These are phyloP conservation scores for Pseudozyma sp. DNA, from an alignment of 1,284 basidiomycete species.

Conservation along the genomic window DNA sequence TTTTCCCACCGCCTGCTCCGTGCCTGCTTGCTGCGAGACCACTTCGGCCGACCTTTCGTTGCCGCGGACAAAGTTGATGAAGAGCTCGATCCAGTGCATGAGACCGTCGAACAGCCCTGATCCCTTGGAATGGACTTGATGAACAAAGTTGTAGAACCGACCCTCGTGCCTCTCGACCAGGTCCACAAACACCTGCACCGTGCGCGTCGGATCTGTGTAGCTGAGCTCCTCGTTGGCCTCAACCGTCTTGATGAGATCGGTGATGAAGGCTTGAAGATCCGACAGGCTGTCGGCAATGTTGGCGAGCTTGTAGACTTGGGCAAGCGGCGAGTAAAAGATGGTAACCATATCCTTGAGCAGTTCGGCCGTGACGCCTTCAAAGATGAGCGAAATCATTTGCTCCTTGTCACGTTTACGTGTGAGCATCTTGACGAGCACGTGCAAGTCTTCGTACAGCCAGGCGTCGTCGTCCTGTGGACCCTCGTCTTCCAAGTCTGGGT, in stretches of 20 bases:
- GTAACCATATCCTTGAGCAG: slow-evolving; percentile 98
- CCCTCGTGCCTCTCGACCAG: slow-evolving; percentile 94
- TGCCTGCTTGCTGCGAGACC: slow-evolving; percentile 69
- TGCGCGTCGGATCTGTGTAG: slow-evolving; percentile 83
- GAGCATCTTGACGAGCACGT: slow-evolving; percentile 61
- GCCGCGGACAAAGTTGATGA: slow-evolving; percentile 90
- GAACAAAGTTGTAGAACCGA: slow-evolving; percentile 94
- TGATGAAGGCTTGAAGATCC: slow-evolving; percentile 93
- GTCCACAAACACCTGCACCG: slow-evolving; percentile 93
- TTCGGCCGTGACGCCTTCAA: slow-evolving; percentile 95
- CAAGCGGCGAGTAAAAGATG: slow-evolving; percentile 97
- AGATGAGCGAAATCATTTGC: slow-evolving; percentile 90
- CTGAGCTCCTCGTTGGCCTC: slow-evolving; percentile 88
- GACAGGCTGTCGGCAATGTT: slow-evolving; percentile 93
- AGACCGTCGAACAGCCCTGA: slow-evolving; percentile 91
- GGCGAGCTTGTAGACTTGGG: slow-evolving; percentile 96
- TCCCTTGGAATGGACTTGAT: slow-evolving; percentile 98
- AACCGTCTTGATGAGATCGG: slow-evolving; percentile 93
- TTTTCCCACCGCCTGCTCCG: slow-evolving; percentile 8
- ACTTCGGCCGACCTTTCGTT: slow-evolving; percentile 75
- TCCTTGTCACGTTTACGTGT: slow-evolving; percentile 84
- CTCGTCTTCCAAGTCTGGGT: slow-evolving; percentile 74
- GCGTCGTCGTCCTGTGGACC: slow-evolving; percentile 67
- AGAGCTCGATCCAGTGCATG: slow-evolving; percentile 97
- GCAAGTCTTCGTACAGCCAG: slow-evolving; percentile 68